Conservation (phyloP, 2,329 filamentous ascomycete genomes). For the Mollisia scopiformis region DNA sequence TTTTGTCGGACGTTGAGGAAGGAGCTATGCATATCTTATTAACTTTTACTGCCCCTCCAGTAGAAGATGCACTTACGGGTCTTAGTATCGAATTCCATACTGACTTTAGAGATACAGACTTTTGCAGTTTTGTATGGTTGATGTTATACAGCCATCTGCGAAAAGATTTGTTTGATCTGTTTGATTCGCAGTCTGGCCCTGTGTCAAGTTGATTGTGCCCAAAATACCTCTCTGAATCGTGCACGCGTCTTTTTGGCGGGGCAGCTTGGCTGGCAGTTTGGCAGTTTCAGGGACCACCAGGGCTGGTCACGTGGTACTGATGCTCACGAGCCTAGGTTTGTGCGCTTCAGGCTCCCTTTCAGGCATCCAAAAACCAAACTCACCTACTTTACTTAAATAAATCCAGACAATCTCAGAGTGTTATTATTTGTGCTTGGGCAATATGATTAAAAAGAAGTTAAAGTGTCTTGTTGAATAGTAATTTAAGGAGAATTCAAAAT, state of each 20-base stretch:
- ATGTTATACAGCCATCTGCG: neutral
- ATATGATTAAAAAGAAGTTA: no score
- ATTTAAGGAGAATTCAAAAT: no score
- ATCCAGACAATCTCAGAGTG: no score
- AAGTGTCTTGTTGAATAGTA: no score
- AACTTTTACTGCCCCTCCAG: neutral
- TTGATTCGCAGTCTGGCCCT: neutral
- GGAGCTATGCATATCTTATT: slow-evolving; percentile 60
- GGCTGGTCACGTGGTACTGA: neutral
- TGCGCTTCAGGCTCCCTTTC: no score
- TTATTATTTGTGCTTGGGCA: no score
- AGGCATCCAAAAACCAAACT: no score
- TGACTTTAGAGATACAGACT: neutral
- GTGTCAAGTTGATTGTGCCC: neutral
- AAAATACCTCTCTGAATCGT: neutral
- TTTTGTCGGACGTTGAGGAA: slow-evolving; percentile 79
- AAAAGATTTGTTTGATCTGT: neutral
- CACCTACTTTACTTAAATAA: no score
- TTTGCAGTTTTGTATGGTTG: neutral
- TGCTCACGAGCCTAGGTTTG: no score
- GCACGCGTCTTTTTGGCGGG: neutral
- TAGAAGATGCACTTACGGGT: slow-evolving; percentile 57
- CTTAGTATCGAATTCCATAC: slow-evolving; percentile 77
- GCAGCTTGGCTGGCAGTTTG: neutral
- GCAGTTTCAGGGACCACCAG: no score